Evolutionary conservation across 164 flowering plant genomes (phyloP), one percentile per base, ranked within the genome.

Genomic region (Tetrastigma voinierianum): DNA sequence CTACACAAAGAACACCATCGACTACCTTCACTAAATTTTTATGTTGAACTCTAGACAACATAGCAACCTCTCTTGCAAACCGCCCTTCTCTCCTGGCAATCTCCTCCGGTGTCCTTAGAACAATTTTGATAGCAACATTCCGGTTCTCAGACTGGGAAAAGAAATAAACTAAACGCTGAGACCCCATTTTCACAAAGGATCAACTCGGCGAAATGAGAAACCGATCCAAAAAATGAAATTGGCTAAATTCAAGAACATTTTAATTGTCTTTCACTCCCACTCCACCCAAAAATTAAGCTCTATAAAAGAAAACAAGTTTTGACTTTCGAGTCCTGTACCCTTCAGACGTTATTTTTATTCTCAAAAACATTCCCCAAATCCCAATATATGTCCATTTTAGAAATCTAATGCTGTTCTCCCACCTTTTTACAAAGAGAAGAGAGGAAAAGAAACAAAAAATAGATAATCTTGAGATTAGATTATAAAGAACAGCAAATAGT

Each of bases 31-130:
- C 99, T 69, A 95, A 78, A 72, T 92, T 95, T 65, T 88, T 89
- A 78, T 95, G 99, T 64, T 89, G 94, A 65, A 95, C 99, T 88
- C 82, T 84, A 14, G 99, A 86, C 56, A 95, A 60, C 99, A 95
- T 92, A 4, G 88, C 86, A 60, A 90, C 90, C 78, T 95, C 97
- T 70, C 99, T 86, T 0, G 81, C 90, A 72, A 92, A 95, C 59
- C 93, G 72, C 0, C 62, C 78, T 68, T 89, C 96, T 66, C 80
- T 82, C 79, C 83, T 84, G 44, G 89, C 77, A 60, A 87, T 81
- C 75, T 89, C 97, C 61, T 95, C 97, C 2, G 88, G 94, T 43
- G 88, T 21, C 98, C 99, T 74, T 71, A 85, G 76, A 32, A 92
- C 86, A 61, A 95, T 78, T 70, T 95, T 95, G n/a, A 95, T 82